A percentile compares a stretch with the other conserved stretches of the same genome.
These are phyloP conservation scores for Athelia sp. DNA, from an alignment of 1,284 basidiomycete species.

Conservation along the genomic window DNA sequence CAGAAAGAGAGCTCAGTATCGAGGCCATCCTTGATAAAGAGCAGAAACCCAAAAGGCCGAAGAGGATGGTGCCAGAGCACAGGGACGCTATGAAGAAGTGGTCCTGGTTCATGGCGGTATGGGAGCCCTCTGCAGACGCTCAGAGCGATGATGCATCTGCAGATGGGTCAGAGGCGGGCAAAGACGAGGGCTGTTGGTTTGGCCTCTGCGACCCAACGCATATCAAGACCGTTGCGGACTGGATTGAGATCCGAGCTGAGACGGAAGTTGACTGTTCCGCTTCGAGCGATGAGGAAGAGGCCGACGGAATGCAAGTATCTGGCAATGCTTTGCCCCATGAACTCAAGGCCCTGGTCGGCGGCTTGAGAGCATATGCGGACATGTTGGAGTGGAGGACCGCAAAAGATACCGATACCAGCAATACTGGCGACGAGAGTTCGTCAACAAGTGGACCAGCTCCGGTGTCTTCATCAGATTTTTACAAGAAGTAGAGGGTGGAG, in stretches of 20 bases:
- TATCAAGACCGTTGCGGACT: constrained; percentile 59
- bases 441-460: no score
- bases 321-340: constrained; percentile 19
- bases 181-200: constrained; percentile 58
- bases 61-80: constrained; percentile 29
- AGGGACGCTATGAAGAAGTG: constrained; percentile 47
- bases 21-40: constrained; percentile 16
- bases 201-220: constrained; percentile 64
- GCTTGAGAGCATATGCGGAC: constrained; percentile 43
- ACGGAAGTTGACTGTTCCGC: constrained; percentile 25
- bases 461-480: no score
- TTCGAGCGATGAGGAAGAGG: constrained; percentile 23
- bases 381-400: constrained; percentile 42
- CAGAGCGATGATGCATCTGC: constrained; percentile 18
- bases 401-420: constrained; percentile 24
- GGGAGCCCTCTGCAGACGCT: constrained; percentile 23
- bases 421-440: no score
- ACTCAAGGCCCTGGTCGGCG: constrained; percentile 35
- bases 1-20: constrained; percentile 43
- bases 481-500: no score
- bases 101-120: constrained; percentile 72
- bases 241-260: constrained; percentile 43
- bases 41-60: constrained; percentile 19
- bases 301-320: constrained; percentile 10
- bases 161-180: constrained; percentile 22